Conservation (phyloP, 1,284 basidiomycete species). For the Hymenochaete sp. region DNA sequence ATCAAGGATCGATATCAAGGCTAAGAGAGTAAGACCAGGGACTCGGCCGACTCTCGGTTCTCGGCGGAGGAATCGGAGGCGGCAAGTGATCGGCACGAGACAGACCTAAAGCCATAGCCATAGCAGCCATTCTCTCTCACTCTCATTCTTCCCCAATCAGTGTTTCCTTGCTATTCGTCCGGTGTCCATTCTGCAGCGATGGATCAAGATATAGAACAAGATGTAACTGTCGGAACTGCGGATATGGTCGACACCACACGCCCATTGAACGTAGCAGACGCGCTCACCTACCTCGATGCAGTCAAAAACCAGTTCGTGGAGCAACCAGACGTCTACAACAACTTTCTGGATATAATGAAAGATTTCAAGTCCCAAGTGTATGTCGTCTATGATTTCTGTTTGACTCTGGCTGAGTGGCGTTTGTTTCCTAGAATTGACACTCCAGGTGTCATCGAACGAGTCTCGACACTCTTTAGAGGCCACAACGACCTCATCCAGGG, state of each 20-base stretch:
- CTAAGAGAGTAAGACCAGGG: too few relatives aligned
- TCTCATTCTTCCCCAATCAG: too few relatives aligned
- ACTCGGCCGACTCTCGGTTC: too few relatives aligned
- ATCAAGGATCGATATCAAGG: too few relatives aligned
- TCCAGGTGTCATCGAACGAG: conserved; percentile 95
- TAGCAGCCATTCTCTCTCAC: too few relatives aligned
- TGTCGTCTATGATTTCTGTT: conserved; percentile 30
- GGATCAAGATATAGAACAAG: too few relatives aligned
- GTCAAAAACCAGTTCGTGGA: conserved; percentile 92
- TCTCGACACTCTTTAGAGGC: conserved; percentile 91
- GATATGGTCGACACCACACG: background rate
- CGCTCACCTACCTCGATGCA: conserved; percentile 93
- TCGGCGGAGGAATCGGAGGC: too few relatives aligned
- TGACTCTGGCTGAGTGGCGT: conserved; percentile 6
- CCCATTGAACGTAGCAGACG: conserved; percentile 47
- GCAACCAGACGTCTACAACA: conserved; percentile 94
- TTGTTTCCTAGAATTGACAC: conserved; percentile 78
- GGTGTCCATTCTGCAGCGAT: too few relatives aligned
- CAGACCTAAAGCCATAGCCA: too few relatives aligned
- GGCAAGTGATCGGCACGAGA: too few relatives aligned
- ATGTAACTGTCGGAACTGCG: background rate
- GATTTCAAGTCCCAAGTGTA: conserved; percentile 94
- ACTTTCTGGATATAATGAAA: conserved; percentile 99
- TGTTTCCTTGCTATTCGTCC: too few relatives aligned
- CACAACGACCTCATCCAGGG: conserved; percentile 93